Percentiles rank a stretch among this genome's conserved stretches.
phyloP scores from a whole-genome alignment of 2,329 filamentous ascomycete genomes.

The Ophiocordyceps unilateralis region DNA sequence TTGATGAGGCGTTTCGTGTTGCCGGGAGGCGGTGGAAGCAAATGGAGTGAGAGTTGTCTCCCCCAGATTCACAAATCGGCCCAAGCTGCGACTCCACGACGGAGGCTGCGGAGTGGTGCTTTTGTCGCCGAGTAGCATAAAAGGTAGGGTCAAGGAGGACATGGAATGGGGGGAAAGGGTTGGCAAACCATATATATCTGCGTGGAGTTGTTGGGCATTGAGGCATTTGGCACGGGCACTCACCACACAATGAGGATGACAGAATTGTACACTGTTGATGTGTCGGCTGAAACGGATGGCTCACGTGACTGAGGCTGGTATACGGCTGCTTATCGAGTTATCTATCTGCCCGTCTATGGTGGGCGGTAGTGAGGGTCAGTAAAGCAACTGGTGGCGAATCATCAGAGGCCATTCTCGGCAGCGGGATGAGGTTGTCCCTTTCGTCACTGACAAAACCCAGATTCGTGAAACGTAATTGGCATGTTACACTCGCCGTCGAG shows the following conservation, averaged over 20 bases:
- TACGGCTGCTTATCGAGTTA: no score
- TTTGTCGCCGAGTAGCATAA: neutral
- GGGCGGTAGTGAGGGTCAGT: no score
- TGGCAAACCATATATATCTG: neutral
- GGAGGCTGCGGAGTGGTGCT: slow-evolving; percentile 1
- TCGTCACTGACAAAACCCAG: no score
- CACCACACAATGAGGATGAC: slow-evolving; percentile 12
- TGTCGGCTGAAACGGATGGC: no score
- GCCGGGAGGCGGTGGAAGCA: neutral
- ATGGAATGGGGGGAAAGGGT: neutral
- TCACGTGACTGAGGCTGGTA: no score
- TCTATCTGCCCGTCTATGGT: no score
- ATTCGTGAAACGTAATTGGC: no score
- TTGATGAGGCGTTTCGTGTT: slow-evolving; percentile 9
- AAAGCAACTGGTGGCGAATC: no score
- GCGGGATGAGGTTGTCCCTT: no score
- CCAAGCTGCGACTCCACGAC: neutral
- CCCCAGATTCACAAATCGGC: neutral
- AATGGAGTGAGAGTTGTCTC: neutral
- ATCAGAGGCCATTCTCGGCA: no score
- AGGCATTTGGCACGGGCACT: neutral
- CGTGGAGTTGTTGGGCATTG: neutral
- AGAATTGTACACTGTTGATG: slow-evolving; percentile 5
- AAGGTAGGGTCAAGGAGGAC: neutral
- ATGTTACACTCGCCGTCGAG: no score